Conservation (phyloP, 163 green algal species). For the Scenedesmus sp. region DNA sequence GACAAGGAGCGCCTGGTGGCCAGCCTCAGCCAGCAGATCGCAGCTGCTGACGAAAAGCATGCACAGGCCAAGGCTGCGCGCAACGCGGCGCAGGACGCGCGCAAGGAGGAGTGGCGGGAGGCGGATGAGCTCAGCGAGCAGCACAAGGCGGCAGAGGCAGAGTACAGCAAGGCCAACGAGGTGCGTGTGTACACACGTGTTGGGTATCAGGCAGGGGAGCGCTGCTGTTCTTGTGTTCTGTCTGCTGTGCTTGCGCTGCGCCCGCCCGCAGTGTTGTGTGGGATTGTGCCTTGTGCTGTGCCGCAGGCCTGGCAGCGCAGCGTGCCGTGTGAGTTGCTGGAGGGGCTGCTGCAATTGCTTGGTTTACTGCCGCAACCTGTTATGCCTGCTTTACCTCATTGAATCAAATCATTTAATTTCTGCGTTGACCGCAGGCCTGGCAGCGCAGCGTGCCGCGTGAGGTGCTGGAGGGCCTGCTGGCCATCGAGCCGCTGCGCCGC, state of each 20-base stretch:
- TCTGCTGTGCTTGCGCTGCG: too few relatives aligned
- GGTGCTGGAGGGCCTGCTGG: constrained; percentile 72
- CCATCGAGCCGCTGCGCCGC: constrained; percentile 69
- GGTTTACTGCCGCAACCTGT: background rate
- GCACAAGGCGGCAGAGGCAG: constrained; percentile 24
- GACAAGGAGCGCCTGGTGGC: constrained; percentile 49
- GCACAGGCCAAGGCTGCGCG: constrained; percentile 26
- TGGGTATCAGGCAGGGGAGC: too few relatives aligned
- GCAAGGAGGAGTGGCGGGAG: constrained; percentile 79
- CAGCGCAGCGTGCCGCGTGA: constrained; percentile 74
- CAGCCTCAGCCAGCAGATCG: constrained; percentile 29
- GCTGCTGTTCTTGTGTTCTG: too few relatives aligned
- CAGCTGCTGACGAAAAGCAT: constrained; percentile 44
- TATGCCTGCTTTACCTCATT: background rate
- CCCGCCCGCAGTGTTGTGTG: too few relatives aligned
- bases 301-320: constrained; percentile 51
- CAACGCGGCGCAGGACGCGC: constrained; percentile 45
- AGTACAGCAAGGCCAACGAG: constrained; percentile 47
- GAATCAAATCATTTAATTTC: background rate
- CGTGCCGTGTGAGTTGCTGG: constrained; percentile 75
- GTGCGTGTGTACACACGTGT: constrained; percentile 24
- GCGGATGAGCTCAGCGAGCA: constrained; percentile 67
- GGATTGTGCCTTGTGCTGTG: too few relatives aligned
- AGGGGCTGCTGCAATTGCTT: constrained; percentile 65
- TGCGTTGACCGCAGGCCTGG: background rate